A percentile compares a stretch with the other conserved stretches of the same genome.
phyloP scores from a whole-genome alignment of 2,329 filamentous ascomycete genomes.

The Septoria petroselini region DNA sequence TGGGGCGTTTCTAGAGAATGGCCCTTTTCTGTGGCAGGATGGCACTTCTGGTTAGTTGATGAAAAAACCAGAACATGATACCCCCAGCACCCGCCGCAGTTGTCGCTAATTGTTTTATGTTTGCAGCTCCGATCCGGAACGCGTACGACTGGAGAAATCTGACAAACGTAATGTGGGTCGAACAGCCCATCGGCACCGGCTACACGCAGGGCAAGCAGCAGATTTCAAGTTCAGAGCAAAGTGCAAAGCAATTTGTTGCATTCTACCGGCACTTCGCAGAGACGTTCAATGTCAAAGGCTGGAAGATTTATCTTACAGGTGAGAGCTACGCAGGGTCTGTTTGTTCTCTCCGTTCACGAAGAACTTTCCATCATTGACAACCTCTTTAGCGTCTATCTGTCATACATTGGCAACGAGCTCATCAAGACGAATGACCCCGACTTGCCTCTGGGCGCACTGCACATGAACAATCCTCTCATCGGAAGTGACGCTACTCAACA shows the following conservation, averaged over 20 bases:
- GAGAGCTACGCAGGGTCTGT: constrained; percentile 14
- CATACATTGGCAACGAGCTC: constrained; percentile 36
- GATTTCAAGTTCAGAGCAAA: constrained; percentile 37
- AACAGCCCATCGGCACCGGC: constrained; percentile 50
- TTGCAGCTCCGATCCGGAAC: constrained; percentile 41
- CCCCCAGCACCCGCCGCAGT: neutral
- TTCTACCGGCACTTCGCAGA: constrained; percentile 53
- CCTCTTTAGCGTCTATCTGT: constrained; percentile 11
- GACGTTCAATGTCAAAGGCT: constrained; percentile 48
- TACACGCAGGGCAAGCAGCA: constrained; percentile 42
- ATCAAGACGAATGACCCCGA: constrained; percentile 30
- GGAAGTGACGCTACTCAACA: constrained; percentile 46
- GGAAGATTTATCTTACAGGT: constrained; percentile 45
- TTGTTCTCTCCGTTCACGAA: too few relatives aligned
- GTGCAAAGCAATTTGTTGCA: too few relatives aligned
- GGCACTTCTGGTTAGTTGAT: constrained; percentile 3
- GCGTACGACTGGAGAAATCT: constrained; percentile 56
- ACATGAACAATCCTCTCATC: constrained; percentile 43
- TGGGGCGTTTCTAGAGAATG: constrained; percentile 22
- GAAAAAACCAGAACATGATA: too few relatives aligned
- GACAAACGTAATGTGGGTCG: constrained; percentile 70
- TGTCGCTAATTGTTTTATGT: too few relatives aligned
- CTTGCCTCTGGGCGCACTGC: constrained; percentile 36
- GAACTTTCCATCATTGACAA: too few relatives aligned
- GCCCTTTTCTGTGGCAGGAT: constrained; percentile 32